These are phyloP conservation scores for Dittrichia graveolens DNA, from an alignment of 129 eudicot species.

Conservation along the genomic window DNA sequence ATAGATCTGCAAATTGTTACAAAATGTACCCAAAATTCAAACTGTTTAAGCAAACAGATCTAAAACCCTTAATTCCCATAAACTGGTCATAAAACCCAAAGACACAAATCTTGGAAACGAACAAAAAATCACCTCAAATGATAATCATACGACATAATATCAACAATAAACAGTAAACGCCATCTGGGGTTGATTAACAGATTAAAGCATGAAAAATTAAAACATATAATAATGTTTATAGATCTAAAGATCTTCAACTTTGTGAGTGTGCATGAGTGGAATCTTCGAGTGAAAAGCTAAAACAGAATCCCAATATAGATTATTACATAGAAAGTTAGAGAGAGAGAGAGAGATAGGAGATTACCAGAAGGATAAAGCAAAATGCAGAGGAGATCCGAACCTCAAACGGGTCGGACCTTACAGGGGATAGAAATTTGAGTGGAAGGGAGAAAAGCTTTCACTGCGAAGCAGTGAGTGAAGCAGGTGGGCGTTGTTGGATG, in stretches of 20 bases:
- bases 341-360: background rate
- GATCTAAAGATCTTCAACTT: constrained; percentile 18
- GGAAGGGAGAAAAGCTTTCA: constrained; percentile 14
- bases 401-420: constrained; percentile 23
- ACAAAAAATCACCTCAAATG: constrained; percentile 17
- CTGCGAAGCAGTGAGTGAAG: constrained; percentile 20
- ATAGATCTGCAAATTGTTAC: constrained; percentile 25
- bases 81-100: constrained; percentile 10
- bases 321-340: background rate
- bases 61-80: constrained; percentile 22
- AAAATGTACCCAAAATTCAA: background rate
- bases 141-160: constrained; percentile 6
- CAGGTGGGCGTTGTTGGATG: constrained; percentile 10
- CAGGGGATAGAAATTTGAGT: background rate
- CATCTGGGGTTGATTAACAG: background rate
- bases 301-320: background rate
- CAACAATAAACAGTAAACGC: constrained; percentile 14
- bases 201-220: background rate
- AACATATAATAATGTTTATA: background rate
- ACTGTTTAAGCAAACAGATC: background rate
- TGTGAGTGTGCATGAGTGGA: constrained; percentile 32
- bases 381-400: constrained; percentile 19
- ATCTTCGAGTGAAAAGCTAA: constrained; percentile 21
- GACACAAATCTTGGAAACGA: background rate
- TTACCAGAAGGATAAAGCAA: constrained; percentile 17